Base-by-base conservation (phyloP, 2,329 filamentous ascomycete species). In the Fusarium sp. region DNA sequence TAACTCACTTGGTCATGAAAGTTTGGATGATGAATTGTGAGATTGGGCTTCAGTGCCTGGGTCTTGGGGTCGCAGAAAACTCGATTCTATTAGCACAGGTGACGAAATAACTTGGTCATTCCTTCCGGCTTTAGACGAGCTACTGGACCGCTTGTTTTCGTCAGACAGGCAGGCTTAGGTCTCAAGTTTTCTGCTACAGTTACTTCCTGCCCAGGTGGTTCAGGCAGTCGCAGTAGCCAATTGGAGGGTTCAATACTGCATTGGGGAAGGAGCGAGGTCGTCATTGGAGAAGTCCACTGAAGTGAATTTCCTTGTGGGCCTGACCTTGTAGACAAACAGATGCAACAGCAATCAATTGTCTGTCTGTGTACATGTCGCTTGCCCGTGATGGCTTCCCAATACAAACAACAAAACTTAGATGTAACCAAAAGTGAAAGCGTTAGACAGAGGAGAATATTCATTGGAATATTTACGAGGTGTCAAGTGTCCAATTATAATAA, bases 211-310 rank as follows among this genome's bases (percentile, higher is more conserved):
- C 34, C 34, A 38, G 34, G 34, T 38, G 40, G 56, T 66, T 65
- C 8, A 48, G 49, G 34, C 34, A 45, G 27, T 46, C 22, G 32
- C 27, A 58, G 38, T 60, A 66, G 64, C 74, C 74, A 76, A 75
- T 75, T 69, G 70, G 61, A 67, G 58, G 60, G 71, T 71, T 71
- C 60, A 58, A 60, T 60, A 70, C 71, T 72, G 62, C 72, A 67
- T 52, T 51, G 54, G 54, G 49, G 34, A 53, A 27, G 49, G 24
- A 62, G 58, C 57, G 47, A 67, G 65, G 62, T 74, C 69, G 56
- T 58, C 52, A 75, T 76, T 75, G 74, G 74, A 67, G 45, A 57
- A 49, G 5, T 29, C 46, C 44, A 20, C 41, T 48, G 30, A 20
- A 22, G 22, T 18, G 32, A 57, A 41, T 58, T 40, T n/a, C 34